Conservation (phyloP, 176 grass and related monocot species). For the Eragrostis nindensis region DNA sequence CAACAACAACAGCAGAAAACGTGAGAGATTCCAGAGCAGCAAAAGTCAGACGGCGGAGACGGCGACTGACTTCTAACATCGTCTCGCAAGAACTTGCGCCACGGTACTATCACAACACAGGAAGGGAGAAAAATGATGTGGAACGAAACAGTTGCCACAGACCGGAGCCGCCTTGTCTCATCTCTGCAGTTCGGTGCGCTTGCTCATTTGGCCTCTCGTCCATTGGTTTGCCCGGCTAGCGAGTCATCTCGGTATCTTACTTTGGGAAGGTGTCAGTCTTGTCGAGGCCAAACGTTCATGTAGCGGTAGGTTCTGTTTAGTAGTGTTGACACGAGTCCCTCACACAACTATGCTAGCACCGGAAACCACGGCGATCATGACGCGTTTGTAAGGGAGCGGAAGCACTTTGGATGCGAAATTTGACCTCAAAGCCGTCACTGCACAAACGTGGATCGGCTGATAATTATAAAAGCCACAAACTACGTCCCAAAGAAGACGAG, state of each 20-base stretch:
- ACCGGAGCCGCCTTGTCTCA: background rate
- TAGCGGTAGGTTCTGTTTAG: slow-evolving; percentile 2
- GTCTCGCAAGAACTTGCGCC: background rate
- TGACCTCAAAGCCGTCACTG: background rate
- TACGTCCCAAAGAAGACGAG: background rate
- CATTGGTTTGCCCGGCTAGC: background rate
- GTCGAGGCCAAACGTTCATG: slow-evolving; percentile 40
- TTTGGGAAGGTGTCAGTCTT: slow-evolving; percentile 34
- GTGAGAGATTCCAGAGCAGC: background rate
- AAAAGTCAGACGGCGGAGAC: slow-evolving; percentile 27
- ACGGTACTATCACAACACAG: background rate
- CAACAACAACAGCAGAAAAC: slow-evolving; percentile 12
- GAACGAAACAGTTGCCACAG: no score
- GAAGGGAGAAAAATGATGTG: background rate
- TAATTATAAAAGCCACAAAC: no score
- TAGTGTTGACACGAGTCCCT: background rate
- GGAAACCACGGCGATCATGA: background rate
- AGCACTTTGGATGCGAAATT: background rate
- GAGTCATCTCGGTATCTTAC: background rate
- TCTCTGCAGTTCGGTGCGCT: background rate
- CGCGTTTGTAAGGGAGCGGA: background rate
- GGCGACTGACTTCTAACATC: slow-evolving; percentile 1
- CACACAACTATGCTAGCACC: background rate
- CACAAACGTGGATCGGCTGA: no score
- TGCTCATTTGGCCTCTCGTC: background rate